phyloP scores from a whole-genome alignment of 129 eudicot species.

The Ambrosia trifida region DNA sequence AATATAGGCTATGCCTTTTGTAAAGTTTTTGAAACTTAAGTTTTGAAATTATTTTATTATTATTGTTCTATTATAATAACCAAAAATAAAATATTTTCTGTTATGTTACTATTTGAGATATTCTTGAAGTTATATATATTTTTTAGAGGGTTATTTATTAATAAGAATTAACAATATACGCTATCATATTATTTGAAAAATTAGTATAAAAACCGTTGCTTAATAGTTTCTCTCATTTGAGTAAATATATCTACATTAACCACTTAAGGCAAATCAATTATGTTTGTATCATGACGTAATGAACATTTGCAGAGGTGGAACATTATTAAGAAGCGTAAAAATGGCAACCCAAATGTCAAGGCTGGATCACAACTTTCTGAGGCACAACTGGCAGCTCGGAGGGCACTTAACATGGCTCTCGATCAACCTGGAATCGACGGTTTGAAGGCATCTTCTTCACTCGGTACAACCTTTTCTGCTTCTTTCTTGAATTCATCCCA shows the following conservation, averaged over 20 bases:
- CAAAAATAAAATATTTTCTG: not conserved
- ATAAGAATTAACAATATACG: not conserved
- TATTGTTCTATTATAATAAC: not conserved
- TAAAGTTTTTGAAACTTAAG: not conserved
- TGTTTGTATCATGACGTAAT: slow-evolving; percentile 27
- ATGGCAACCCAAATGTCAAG: slow-evolving; percentile 46
- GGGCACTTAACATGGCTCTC: slow-evolving; percentile 63
- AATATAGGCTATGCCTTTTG: not conserved
- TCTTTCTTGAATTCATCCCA: slow-evolving; percentile 2
- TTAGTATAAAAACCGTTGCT: not conserved
- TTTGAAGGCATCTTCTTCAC: slow-evolving; percentile 43
- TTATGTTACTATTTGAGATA: not conserved
- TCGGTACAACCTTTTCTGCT: slow-evolving; percentile 29
- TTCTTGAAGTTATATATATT: too few species aligned
- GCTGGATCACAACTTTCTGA: slow-evolving; percentile 70
- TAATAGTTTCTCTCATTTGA: not conserved
- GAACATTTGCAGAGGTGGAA: slow-evolving; percentile 82
- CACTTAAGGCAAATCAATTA: too few species aligned
- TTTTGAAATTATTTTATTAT: not conserved
- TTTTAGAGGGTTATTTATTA: not conserved
- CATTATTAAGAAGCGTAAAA: slow-evolving; percentile 59
- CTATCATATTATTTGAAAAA: not conserved
- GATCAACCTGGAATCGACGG: slow-evolving; percentile 54
- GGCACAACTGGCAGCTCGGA: slow-evolving; percentile 65
- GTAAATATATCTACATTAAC: not conserved